Conservation (phyloP, 441 rosid species). For the Melianthus villosus region DNA sequence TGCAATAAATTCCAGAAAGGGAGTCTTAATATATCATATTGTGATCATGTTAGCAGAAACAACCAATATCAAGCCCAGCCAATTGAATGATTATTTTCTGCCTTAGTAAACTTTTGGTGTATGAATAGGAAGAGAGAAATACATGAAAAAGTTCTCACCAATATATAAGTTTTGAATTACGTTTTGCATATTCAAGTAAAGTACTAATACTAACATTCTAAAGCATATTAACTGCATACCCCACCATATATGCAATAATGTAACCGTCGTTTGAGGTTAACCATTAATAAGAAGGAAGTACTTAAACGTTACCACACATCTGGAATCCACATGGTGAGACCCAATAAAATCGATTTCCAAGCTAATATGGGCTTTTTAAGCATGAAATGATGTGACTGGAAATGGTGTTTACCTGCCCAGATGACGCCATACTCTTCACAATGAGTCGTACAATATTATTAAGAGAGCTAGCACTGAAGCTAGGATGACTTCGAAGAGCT, state of each 20-base stretch:
- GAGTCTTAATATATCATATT: not conserved
- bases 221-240: no score
- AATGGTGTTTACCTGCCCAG: conserved; percentile 27
- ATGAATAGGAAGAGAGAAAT: no score
- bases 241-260: no score
- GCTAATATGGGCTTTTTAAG: not conserved
- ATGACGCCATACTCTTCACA: conserved; percentile 38
- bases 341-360: not conserved
- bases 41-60: no score
- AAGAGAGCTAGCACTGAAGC: conserved; percentile 22
- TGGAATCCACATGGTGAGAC: no score
- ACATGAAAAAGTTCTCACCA: no score
- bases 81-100: not conserved
- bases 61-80: not conserved
- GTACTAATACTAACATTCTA: no score
- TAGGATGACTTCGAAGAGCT: conserved; percentile 38
- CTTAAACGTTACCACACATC: no score
- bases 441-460: conserved; percentile 29
- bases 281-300: no score
- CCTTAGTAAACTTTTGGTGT: not conserved
- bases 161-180: no score
- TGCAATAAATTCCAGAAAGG: conserved; percentile 18
- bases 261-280: no score
- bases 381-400: not conserved
- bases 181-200: no score